Conservation (phyloP, 129 eudicot genomes). For the Chrysanthemum lavandulifolium region DNA sequence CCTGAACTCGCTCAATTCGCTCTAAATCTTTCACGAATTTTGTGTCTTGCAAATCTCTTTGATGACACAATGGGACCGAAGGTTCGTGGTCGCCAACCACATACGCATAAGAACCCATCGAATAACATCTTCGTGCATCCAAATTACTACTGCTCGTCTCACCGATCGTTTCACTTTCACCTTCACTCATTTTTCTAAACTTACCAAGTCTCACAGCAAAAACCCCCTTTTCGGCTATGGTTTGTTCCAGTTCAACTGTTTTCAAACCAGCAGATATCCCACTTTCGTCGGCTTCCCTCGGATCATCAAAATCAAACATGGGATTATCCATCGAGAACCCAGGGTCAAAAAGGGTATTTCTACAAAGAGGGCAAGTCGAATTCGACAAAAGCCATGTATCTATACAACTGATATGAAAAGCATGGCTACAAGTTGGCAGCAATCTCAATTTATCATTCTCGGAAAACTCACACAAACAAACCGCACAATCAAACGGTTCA, state of each 20-base stretch:
- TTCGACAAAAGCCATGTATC: slow-evolving; percentile 90
- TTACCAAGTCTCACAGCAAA: slow-evolving; percentile 87
- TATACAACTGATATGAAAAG: slow-evolving; percentile 78
- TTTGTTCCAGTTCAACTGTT: slow-evolving; percentile 53
- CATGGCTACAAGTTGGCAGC: slow-evolving; percentile 91
- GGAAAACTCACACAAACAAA: slow-evolving; percentile 78
- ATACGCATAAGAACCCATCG: slow-evolving; percentile 92
- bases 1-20: slow-evolving; percentile 4
- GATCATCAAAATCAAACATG: slow-evolving; percentile 65
- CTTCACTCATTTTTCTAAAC: slow-evolving; percentile 56
- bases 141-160: slow-evolving; percentile 86
- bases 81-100: slow-evolving; percentile 61
- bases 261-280: slow-evolving; percentile 45
- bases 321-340: slow-evolving; percentile 72
- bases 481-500: slow-evolving; percentile 91
- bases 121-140: slow-evolving; percentile 87
- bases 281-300: slow-evolving; percentile 51
- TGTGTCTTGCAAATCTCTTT: slow-evolving; percentile 26
- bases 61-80: slow-evolving; percentile 56
- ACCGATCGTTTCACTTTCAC: slow-evolving; percentile 44
- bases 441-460: slow-evolving; percentile 74
- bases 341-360: slow-evolving; percentile 69
- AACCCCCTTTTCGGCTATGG: slow-evolving; percentile 42
- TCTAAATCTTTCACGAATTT: slow-evolving; percentile 38
- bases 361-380: slow-evolving; percentile 87